A percentile compares a stretch with the other conserved stretches of the same genome.
Evolutionary conservation across 2,329 filamentous ascomycete species (phyloP).

Genomic region (Fusarium xylarioides): DNA sequence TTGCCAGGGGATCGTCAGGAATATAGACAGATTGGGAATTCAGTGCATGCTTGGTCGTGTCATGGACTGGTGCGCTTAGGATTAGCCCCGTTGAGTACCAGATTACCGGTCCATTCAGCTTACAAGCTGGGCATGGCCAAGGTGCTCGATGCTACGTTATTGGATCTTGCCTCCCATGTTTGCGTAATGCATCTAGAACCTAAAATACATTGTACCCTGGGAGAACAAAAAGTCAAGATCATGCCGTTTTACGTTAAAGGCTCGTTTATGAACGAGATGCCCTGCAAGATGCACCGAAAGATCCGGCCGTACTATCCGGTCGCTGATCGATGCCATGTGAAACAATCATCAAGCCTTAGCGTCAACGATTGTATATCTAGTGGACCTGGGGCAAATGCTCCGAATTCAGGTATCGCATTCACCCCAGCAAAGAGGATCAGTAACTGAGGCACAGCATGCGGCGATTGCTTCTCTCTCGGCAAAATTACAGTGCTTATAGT

Average conservation of each 20-base stretch:
- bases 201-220: background rate
- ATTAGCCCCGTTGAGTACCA: background rate
- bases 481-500: background rate
- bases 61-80: background rate
- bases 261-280: background rate
- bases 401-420: too few relatives aligned
- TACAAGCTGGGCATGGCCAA: background rate
- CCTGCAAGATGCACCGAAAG: background rate
- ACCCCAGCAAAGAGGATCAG: accelerated
- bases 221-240: background rate
- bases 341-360: background rate
- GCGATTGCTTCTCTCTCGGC: background rate
- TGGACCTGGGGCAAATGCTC: background rate
- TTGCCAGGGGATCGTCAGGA: background rate
- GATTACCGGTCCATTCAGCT: background rate
- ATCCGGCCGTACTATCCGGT: background rate
- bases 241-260: background rate
- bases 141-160: background rate
- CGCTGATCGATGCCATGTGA: accelerated
- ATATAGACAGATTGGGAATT: background rate
- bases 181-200: background rate
- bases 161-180: background rate
- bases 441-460: background rate
- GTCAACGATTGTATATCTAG: background rate
- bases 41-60: background rate